Base-by-base conservation (phyloP, 2,329 filamentous ascomycete genomes). In the Hypoxylon sp. region DNA sequence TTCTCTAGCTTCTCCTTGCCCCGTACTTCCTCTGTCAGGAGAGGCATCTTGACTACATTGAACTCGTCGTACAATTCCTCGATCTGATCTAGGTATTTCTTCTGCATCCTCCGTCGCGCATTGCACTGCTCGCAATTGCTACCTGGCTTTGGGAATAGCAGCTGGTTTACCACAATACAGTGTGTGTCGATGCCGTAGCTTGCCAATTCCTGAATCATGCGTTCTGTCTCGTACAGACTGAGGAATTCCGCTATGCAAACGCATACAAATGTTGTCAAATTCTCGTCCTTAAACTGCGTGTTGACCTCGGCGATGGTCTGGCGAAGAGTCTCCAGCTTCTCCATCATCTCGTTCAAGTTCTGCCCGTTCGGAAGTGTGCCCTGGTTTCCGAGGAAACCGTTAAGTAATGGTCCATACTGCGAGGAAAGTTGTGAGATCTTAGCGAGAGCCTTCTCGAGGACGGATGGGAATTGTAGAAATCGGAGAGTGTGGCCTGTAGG, bases 41-140 rank as follows among this genome's bases (percentile, higher is more conserved):
- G 82, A 38, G 96, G 96, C 94, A 99, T 98, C 86, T 95, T 95
- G 73, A 99, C 95, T 41, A 99, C 94, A 79, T 99, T 97, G 84
- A 99, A 99, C 80, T 99, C 96, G 77, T 98, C 94, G 79, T 99
- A 99, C 65, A 99, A 83, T 84, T 99, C 96, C 82, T 97, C 94
- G 76, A 98, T 98, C 85, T 99, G 95, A 78, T 98, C 94, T 46
- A 99, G 86, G 79, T 99, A 99, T 84, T 99, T 99, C 86, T 94
- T 96, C 86, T 99, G 96, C 96, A 99, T 99, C 85, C 97, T 97
- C 77, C 94, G 86, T 71, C 96, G 86, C 49, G 96, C 92, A 78
- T 94, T 97, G 82, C 96, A 99, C 84, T 99, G 96, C 69, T 98
- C 94, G 81, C 96, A 99, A 36, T 89, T 87, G 78, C 91, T 97